Evolutionary conservation across 805 yeast genomes (phyloP), one percentile per base, ranked within the genome.

Genomic region (Candida cerambycidarum): DNA sequence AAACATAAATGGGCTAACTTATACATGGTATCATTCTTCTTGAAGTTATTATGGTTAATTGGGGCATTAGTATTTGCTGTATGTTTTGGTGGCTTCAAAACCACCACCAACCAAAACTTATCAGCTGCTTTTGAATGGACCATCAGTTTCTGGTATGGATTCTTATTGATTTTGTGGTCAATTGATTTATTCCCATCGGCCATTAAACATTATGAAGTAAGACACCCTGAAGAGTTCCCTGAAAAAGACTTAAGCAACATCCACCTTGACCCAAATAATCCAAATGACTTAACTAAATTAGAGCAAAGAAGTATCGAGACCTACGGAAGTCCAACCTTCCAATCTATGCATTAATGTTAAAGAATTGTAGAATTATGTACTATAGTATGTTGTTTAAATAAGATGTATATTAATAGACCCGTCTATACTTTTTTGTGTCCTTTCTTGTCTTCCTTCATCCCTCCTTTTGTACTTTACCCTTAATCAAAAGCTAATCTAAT

Each of bases 111-210:
- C 6, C 55, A 64, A 29, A 68, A 75, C 48, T 67, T 74, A 24
- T 73, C 82, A 31, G 89, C 89, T 0, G 67, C 73, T 15, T 79
- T 85, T 57, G 98, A 92, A 63, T 92, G 98, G 98, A 58, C 82
- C 3, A 63, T 90, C 32, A 82, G 92, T n/a, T 90, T 82, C 63
- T 82, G 87, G 80, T 90, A 85, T 58, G 93, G 95, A 3, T 54
- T 83, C 25, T 69, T 85, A 46, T 76, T 83, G 50, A 56, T 83
- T 3, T 65, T 82, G 43, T 71, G 90, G 60, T 67, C 85, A 1
- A 72, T 78, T 46, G 97, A 92, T 58, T 72, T 89, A 51, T 73
- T 76, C 53, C 83, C 89, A 1, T 82, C 85, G 15, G 76, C 82
- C 1, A 56, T 63, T 30, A 63, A 59, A 41, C 63, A 57, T 39